Conservation (phyloP, 2,329 filamentous ascomycete species). For the Bipolaris bicolor region DNA sequence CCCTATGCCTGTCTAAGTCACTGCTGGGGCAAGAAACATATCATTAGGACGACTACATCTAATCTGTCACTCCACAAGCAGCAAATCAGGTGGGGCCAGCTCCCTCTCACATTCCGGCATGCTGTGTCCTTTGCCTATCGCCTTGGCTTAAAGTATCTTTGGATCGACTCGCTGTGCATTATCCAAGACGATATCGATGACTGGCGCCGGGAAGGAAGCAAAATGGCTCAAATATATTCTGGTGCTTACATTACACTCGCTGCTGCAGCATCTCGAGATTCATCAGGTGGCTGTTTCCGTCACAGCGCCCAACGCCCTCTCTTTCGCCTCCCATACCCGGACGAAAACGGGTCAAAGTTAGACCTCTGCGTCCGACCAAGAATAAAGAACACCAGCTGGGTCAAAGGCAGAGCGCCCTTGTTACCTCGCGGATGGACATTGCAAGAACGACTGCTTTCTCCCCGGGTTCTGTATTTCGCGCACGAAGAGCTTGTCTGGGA, state of each 20-base stretch:
- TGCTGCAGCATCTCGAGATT: constrained; percentile 4
- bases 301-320: background rate
- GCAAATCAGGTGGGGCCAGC: constrained; percentile 7
- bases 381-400: background rate
- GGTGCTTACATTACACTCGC: constrained; percentile 18
- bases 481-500: constrained; percentile 11
- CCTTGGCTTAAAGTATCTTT: constrained; percentile 23
- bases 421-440: constrained; percentile 6
- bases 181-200: constrained; percentile 23
- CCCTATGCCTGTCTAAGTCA: constrained; percentile 12
- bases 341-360: background rate
- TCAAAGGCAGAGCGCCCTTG: background rate
- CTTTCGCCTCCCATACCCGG: background rate
- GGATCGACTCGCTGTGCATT: constrained; percentile 27
- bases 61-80: background rate
- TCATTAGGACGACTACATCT: background rate
- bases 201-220: constrained; percentile 24
- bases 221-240: constrained; percentile 25
- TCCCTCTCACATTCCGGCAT: constrained; percentile 22
- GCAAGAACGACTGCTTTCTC: constrained; percentile 12
- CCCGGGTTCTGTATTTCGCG: constrained; percentile 3
- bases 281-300: constrained; percentile 9
- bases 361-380: background rate
- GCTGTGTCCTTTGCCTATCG: constrained; percentile 15
- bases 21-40: constrained; percentile 2